These are phyloP conservation scores for Echinosophora koreensis DNA, from an alignment of 306 rosid species.

Conservation along the genomic window DNA sequence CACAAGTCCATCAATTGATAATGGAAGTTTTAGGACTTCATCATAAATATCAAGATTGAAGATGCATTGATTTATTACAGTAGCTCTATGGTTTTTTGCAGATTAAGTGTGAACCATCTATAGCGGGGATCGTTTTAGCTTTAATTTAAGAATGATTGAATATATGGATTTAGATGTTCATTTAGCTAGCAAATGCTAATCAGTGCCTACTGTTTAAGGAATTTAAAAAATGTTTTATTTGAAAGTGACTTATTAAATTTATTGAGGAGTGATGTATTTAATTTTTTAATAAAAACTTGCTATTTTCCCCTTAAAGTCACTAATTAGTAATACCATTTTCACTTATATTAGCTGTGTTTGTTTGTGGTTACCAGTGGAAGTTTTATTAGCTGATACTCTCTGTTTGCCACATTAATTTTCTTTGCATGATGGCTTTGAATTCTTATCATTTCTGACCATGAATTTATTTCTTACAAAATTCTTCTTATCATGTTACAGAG, in stretches of 20 bases:
- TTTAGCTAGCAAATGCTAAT: too few relatives aligned
- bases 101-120: not conserved
- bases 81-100: not conserved
- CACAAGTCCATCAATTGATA: not conserved
- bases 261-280: too few relatives aligned
- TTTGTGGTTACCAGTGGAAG: not conserved
- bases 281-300: too few relatives aligned
- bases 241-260: too few relatives aligned
- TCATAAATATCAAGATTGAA: not conserved
- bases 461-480: conserved; percentile 17
- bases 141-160: not conserved
- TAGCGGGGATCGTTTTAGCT: not conserved
- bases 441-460: not conserved
- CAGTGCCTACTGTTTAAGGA: too few relatives aligned
- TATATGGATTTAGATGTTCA: too few relatives aligned
- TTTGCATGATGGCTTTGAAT: conserved; percentile 19
- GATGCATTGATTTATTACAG: conserved; percentile 12
- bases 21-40: not conserved
- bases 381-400: not conserved
- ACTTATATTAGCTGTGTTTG: not conserved
- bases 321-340: not conserved
- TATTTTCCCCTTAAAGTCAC: too few relatives aligned
- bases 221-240: too few relatives aligned
- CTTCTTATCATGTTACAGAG: conserved; percentile 49
- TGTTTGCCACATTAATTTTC: not conserved